These are phyloP conservation scores for Suillus luteus DNA, from an alignment of 768 basidiomycete genomes.

Conservation along the genomic window DNA sequence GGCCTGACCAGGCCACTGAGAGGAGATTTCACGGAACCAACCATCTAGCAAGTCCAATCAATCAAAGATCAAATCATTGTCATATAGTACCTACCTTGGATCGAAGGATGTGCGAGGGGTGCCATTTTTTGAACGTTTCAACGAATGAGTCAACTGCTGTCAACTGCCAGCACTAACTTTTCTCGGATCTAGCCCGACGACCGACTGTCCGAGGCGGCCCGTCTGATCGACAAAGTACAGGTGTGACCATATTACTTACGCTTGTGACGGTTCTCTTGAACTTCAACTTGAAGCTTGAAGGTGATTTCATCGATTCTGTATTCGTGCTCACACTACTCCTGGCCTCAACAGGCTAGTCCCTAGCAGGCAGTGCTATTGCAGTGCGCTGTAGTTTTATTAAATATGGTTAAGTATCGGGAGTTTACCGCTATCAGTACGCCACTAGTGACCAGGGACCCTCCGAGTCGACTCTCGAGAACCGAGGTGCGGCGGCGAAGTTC, in stretches of 20 bases:
- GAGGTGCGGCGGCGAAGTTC: not conserved
- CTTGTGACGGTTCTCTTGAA: not conserved
- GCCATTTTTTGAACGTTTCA: constrained; percentile 42
- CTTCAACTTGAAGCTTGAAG: not conserved
- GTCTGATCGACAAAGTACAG: not conserved
- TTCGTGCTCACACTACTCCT: not conserved
- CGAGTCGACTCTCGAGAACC: not conserved
- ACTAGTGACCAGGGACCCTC: not conserved
- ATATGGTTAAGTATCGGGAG: not conserved
- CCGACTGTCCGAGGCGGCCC: not conserved
- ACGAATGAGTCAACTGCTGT: constrained; percentile 6
- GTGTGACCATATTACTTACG: not conserved
- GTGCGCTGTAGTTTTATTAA: not conserved
- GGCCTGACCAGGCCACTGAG: constrained; percentile 97
- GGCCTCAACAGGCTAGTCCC: not conserved
- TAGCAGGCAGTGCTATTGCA: not conserved
- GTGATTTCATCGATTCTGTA: not conserved
- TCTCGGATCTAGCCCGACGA: not conserved
- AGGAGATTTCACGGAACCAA: constrained; percentile 94
- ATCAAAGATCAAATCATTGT: constrained; percentile 12
- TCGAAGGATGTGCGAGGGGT: constrained; percentile 57
- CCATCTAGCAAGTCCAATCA: constrained; percentile 56
- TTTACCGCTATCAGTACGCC: not conserved
- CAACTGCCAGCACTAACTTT: not conserved
- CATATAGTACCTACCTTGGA: constrained; percentile 42